Percentiles rank a stretch among this genome's conserved stretches.
Conservation (phyloP, 2,329 filamentous ascomycete species). For the Clarireedia homoeocarpa region DNA sequence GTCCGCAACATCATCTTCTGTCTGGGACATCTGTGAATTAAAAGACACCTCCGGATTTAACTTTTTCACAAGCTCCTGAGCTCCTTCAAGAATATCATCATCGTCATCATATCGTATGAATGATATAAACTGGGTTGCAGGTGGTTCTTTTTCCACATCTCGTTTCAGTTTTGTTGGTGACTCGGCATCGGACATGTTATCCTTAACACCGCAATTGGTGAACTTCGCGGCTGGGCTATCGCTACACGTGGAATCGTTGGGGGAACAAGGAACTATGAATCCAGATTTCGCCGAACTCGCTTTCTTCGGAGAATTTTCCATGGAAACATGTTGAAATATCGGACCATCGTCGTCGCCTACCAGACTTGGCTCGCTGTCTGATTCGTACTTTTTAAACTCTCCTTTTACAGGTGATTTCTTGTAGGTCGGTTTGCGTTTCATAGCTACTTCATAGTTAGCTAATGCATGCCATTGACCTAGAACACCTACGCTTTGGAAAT, state of each 20-base stretch:
- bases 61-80: not conserved
- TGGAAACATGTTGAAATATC: not conserved
- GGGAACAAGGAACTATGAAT: not conserved
- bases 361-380: not conserved
- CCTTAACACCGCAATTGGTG: not conserved
- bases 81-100: conserved; percentile 1
- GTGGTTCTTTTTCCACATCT: not conserved
- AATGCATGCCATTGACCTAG: not conserved
- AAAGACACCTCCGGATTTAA: not conserved
- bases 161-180: not conserved
- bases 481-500: not conserved
- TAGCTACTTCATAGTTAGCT: conserved; percentile 2
- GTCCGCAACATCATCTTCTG: not conserved
- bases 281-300: not conserved
- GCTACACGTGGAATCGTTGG: not conserved
- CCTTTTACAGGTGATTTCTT: conserved; percentile 1
- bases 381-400: not conserved
- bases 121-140: not conserved
- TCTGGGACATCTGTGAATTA: not conserved
- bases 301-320: not conserved
- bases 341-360: not conserved
- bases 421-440: not conserved
- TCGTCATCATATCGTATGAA: conserved; percentile 2
- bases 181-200: not conserved
- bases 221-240: not conserved